Evolutionary conservation across 495 filamentous ascomycete genomes (phyloP), one percentile per base, ranked within the genome.

Genomic region (Melanomma pulvis-pyrius): DNA sequence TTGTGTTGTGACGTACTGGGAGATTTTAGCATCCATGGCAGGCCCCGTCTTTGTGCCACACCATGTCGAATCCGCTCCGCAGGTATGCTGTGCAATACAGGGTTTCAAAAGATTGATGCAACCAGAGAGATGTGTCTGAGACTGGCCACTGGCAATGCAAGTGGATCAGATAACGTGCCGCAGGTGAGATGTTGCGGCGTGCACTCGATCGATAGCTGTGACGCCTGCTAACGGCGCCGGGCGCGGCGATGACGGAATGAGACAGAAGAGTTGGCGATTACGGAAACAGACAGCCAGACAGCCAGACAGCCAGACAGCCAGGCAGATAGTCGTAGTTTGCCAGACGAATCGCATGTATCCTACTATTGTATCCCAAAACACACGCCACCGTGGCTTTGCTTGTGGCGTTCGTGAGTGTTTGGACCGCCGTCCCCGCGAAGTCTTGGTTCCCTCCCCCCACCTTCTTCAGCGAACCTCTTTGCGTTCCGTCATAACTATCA

Each of bases 401-500:
- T 39, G 26, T 26, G 34, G 19, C 22, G 19, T 36, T 57, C 15
- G 13, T 41, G 32, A 39, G 26, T 57, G 21, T 34, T 30, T 39
- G 51, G 19, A 22, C 51, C 19, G 51, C 53, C 34, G 19, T 24
- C 53, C 34, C 29, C 34, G 53, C 53, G 22, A 57, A 34, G 39
- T 44, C 29, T 39, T 39, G 25, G 29, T n/a, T 39, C 25, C 29
- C 25, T 19, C 25, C 50, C n/a, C 53, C 34, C 48, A 50, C 48
- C 48, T 25, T 57, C 53, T 36, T 39, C 29, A 21, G 21, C 53
- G 25, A 32, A 36, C 25, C 53, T 44, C 39, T 44, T 30, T 57
- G 29, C 13, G 53, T 39, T 57, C 53, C 53, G 53, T 57, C 58
- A 59, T 48, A 56, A n/a, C n/a, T n/a, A 44, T 44, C 39, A 44